These are phyloP conservation scores for Peronosclerospora sorghi DNA, from an alignment of 352 stramenopile species.

Conservation along the genomic window DNA sequence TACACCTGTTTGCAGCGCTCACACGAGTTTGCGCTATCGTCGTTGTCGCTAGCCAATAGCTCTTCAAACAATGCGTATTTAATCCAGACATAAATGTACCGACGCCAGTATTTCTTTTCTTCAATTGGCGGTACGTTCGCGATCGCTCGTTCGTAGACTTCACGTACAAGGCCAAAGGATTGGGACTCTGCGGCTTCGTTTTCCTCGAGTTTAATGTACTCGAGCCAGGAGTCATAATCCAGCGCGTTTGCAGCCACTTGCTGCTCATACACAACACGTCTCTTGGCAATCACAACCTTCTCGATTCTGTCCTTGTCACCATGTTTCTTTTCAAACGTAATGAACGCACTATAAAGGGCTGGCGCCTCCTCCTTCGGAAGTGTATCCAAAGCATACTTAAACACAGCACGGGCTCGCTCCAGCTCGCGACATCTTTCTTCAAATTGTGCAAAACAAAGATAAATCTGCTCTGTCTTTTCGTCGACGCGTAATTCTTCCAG, in stretches of 20 bases:
- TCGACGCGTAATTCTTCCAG: slow-evolving; percentile 85
- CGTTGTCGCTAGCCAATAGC: slow-evolving; percentile 71
- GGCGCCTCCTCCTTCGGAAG: slow-evolving; percentile 81
- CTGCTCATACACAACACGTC: slow-evolving; percentile 92
- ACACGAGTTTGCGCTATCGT: slow-evolving; percentile 23
- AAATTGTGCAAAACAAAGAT: slow-evolving; percentile 93
- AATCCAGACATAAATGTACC: slow-evolving; percentile 99
- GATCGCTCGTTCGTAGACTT: slow-evolving; percentile 94
- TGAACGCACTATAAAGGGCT: slow-evolving; percentile 94
- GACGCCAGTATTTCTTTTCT: slow-evolving; percentile 96
- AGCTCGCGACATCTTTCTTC: slow-evolving; percentile 94
- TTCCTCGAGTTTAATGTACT: slow-evolving; percentile 98
- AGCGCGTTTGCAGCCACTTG: slow-evolving; percentile 82
- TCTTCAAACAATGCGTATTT: slow-evolving; percentile 98
- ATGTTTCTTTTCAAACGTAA: slow-evolving; percentile 98
- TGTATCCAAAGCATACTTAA: slow-evolving; percentile 71
- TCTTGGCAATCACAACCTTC: slow-evolving; percentile 90
- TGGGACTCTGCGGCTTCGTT: slow-evolving; percentile 52
- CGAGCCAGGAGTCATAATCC: slow-evolving; percentile 98
- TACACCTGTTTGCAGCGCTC: slow-evolving; percentile 90
- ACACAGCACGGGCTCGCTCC: slow-evolving; percentile 86
- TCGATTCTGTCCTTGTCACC: slow-evolving; percentile 94
- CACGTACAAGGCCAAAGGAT: slow-evolving; percentile 67
- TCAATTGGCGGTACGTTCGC: slow-evolving; percentile 88
- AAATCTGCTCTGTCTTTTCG: slow-evolving; percentile 80